Evolutionary conservation across 2,329 filamentous ascomycete species (phyloP), one percentile per base, ranked within the genome.

Genomic region (Bertia moriformis): DNA sequence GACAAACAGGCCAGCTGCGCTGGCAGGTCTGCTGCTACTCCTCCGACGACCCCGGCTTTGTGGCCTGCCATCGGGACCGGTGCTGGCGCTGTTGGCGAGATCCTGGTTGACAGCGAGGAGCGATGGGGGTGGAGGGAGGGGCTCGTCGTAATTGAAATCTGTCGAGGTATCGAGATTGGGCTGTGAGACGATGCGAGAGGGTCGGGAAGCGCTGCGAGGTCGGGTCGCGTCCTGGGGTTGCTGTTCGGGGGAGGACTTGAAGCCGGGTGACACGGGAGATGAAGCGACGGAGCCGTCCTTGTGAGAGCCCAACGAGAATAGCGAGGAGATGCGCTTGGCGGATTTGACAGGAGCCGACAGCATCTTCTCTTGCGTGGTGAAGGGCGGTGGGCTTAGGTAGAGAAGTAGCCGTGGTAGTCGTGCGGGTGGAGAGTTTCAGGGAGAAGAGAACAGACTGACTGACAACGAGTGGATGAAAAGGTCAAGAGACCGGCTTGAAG

Each of bases 261-360:
- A 43, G n/a, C 47, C 45, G 13, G 20, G 39, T 10, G 48, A 44
- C 14, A 53, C 49, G 5, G 56, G 57, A 2, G 48, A 47, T 2
- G 55, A 50, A 30, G 48, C 45, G 20, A 51, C 51, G 14, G 38
- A 39, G 3, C 40, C 44, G 38, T 60, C 57, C 43, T 58, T 57
- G 29, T 53, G 48, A 17, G 55, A 55, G 12, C 56, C 51, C 42
- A 62, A 42, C 4, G 60, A 62, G 42, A 64, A 63, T 36, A 65
- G 53, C 27, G 61, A 65, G 10, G 61, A 62, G 41, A 64, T 59
- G 42, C 60, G 60, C 50, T 57, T 61, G 41, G 58, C 59, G 41
- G 58, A 59, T 17, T 18, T 35, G 7, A 35, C 32, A 17, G 32
- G 32, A 35, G 32, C 32, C 15, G 32, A 35, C 32, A 35, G 15